Base-by-base conservation (phyloP, 2,329 filamentous ascomycete species). In the Trichophyton mentagrophytes region DNA sequence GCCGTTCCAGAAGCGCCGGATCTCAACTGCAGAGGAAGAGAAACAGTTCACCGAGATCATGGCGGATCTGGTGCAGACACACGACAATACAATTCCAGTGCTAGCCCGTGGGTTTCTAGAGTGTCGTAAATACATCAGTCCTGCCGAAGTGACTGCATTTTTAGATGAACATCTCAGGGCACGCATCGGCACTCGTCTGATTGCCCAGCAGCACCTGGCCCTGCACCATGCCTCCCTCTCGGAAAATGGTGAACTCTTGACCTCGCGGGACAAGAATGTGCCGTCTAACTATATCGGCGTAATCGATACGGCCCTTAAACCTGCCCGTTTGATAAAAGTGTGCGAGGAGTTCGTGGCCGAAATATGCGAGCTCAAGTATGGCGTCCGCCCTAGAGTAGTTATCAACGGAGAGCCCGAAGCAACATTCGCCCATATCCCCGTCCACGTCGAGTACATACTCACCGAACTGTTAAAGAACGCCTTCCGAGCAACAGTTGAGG, bases 381-480 rank as follows among this genome's bases (percentile, higher is more conserved):
- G 93, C 58, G 85, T 95, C 1, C 84, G 93, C 0, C 93, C 93
- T 0, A 82, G 80, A 1, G 81, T 96, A 68, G 77, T 86, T 55
- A 87, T 99, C 68, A 88, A 91, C 66, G 93, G 93, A 65, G 87
- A 95, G 71, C 85, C 88, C 0, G 85, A 88, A 58, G 90, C 91
- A n/a, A 86, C 85, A 0, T 95, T 99, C 70, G 90, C 92, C 20
- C 93, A 95, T 69, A 86, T 99, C 7, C 93, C 93, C 13, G 93
- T 95, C 72, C 93, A 99, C 73, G 82, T 99, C 25, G 92, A 97
- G 74, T 99, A 99, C 73, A 96, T 99, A 65, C 83, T 96, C 65
- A 99, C 92, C 0, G 93, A 99, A 74, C 81, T 99, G 1, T 81
- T 99, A 62, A 99, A 99, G 74, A 99, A 99, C 70, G 89, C 91